Evolutionary conservation across 129 eudicot species (phyloP).

Genomic region (Ambrosia artemisiifolia): DNA sequence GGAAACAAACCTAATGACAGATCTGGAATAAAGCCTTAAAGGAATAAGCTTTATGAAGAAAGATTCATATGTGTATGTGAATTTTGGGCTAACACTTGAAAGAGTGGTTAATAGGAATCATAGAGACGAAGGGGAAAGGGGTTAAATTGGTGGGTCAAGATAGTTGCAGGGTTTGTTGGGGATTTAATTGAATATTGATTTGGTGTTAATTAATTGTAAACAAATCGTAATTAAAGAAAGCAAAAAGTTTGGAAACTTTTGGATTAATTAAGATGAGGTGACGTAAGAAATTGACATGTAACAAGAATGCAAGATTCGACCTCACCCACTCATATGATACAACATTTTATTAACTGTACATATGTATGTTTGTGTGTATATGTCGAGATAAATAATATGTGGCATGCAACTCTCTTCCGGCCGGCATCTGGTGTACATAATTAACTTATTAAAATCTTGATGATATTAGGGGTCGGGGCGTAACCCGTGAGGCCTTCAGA

Average conservation of each 20-base stretch:
- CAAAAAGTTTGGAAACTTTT: conserved; percentile 26
- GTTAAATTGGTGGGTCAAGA: conserved; percentile 33
- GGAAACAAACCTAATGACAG: conserved; percentile 47
- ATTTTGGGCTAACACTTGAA: conserved; percentile 38
- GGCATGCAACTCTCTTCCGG: too few species aligned
- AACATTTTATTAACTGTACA: background rate
- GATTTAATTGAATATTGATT: conserved; percentile 36
- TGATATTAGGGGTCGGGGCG: too few species aligned
- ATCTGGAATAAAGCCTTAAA: conserved; percentile 49
- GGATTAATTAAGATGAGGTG: conserved; percentile 15
- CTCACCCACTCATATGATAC: background rate
- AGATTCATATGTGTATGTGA: conserved; percentile 17
- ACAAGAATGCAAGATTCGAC: conserved; percentile 24
- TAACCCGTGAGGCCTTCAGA: too few species aligned
- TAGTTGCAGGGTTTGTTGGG: conserved; percentile 47
- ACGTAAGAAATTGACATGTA: conserved; percentile 16
- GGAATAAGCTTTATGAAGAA: conserved; percentile 27
- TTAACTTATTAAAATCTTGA: too few species aligned
- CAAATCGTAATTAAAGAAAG: conserved; percentile 13
- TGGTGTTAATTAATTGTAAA: conserved; percentile 18
- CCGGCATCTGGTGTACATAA: too few species aligned
- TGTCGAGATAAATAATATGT: too few species aligned
- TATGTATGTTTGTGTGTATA: background rate
- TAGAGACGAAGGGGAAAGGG: conserved; percentile 15
- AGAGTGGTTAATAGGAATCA: conserved; percentile 41